Percentiles rank a stretch among this genome's conserved stretches.
Evolutionary conservation across 768 basidiomycete species (phyloP).

Genomic region (Leucocoprinus sp.): DNA sequence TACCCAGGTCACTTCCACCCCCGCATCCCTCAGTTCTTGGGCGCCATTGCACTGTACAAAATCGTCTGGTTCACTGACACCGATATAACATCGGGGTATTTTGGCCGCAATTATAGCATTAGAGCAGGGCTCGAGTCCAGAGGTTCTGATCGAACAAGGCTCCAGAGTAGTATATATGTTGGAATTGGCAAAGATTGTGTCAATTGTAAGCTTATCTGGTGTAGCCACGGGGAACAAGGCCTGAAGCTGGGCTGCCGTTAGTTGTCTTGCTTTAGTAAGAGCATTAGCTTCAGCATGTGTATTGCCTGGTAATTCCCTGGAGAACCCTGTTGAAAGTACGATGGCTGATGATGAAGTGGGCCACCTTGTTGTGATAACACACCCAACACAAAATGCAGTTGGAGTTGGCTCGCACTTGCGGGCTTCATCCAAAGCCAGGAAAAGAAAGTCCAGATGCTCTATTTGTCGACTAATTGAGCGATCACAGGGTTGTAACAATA

Average conservation of each 20-base stretch:
- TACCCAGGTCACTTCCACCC: constrained; percentile 70
- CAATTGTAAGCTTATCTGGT: constrained; percentile 25
- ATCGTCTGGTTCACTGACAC: constrained; percentile 86
- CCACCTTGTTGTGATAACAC: constrained; percentile 51
- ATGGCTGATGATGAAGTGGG: constrained; percentile 34
- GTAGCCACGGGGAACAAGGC: constrained; percentile 31
- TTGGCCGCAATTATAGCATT: constrained; percentile 69
- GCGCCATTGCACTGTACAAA: constrained; percentile 94
- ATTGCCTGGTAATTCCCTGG: constrained; percentile 86
- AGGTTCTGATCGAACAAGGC: constrained; percentile 86
- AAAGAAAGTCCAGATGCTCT: constrained; percentile 38
- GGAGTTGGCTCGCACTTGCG: constrained; percentile 57
- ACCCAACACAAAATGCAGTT: constrained; percentile 90
- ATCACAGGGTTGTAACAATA: neutral
- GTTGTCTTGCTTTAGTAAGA: constrained; percentile 54
- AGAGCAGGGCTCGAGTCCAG: constrained; percentile 80
- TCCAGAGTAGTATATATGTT: constrained; percentile 96
- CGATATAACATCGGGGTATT: constrained; percentile 75
- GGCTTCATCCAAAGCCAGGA: constrained; percentile 63
- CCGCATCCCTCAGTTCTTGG: constrained; percentile 56
- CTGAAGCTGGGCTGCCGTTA: constrained; percentile 36
- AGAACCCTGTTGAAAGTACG: constrained; percentile 74
- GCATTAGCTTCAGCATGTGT: constrained; percentile 98
- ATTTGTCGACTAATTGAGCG: neutral
- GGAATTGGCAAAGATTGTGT: constrained; percentile 46